phyloP scores from a whole-genome alignment of 805 yeast species.

The Saccharomycopsis sp. region DNA sequence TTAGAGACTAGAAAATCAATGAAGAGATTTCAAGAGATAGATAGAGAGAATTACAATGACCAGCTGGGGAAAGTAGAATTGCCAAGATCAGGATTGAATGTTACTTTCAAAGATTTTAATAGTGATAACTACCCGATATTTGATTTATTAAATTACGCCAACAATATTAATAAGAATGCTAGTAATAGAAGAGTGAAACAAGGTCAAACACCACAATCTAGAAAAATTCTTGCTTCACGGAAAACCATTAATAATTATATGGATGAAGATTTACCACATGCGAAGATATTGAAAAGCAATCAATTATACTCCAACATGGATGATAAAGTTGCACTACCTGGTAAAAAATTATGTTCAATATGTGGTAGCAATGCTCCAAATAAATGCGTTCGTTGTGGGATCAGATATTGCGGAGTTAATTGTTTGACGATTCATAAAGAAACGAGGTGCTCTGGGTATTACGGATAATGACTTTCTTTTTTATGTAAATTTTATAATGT shows the following conservation, averaged over 20 bases:
- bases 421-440: conserved; percentile 19
- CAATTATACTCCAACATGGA: conserved; percentile 10
- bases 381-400: conserved; percentile 19
- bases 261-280: conserved; percentile 47
- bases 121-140: conserved; percentile 18
- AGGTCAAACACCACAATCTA: conserved; percentile 18
- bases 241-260: conserved; percentile 51
- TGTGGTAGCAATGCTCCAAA: conserved; percentile 21
- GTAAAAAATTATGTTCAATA: conserved; percentile 21
- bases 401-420: conserved; percentile 18
- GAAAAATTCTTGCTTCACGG: conserved; percentile 20
- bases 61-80: conserved; percentile 14
- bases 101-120: conserved; percentile 17
- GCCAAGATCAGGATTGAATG: conserved; percentile 18
- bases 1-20: conserved; percentile 17
- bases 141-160: conserved; percentile 20
- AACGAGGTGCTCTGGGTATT: conserved; percentile 19
- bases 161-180: conserved; percentile 9
- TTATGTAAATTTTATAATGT: not conserved
- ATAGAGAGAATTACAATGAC: conserved; percentile 20
- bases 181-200: conserved; percentile 6
- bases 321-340: conserved; percentile 10
- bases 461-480: conserved; percentile 1
- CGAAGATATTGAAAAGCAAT: conserved; percentile 33
- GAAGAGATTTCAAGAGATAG: conserved; percentile 20